Percentiles rank a stretch among this genome's conserved stretches.
These are phyloP conservation scores for Tetrapisispora pingtungensis DNA, from an alignment of 805 yeast species.

Conservation along the genomic window DNA sequence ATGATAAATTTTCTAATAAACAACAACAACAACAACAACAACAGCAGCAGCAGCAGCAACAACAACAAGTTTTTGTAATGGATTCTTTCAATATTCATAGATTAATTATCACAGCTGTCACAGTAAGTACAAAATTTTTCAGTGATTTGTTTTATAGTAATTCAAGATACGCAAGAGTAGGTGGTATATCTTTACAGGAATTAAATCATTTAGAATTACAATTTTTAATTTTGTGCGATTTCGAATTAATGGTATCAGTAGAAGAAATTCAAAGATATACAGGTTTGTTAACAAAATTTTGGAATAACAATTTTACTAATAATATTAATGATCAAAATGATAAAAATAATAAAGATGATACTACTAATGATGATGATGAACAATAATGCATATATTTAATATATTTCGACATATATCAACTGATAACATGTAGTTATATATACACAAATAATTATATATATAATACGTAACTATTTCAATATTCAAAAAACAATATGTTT, in stretches of 20 bases:
- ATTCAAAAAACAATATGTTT: not conserved
- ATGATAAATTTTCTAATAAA: no score
- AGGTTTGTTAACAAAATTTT: constrained; percentile 71
- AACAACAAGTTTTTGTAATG: constrained; percentile 75
- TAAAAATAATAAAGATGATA: not conserved
- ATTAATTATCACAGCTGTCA: constrained; percentile 84
- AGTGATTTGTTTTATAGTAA: constrained; percentile 92
- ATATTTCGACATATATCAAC: not conserved
- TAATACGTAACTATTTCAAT: not conserved
- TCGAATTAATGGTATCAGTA: constrained; percentile 73
- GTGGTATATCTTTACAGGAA: constrained; percentile 89
- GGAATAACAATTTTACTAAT: constrained; percentile 35
- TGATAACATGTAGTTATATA: not conserved
- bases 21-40: no score
- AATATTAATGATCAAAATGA: not conserved
- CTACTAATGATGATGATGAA: not conserved
- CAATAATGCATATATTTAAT: not conserved
- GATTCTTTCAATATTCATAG: constrained; percentile 94
- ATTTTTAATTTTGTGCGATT: constrained; percentile 74
- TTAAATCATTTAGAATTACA: constrained; percentile 87
- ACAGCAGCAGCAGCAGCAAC: no score
- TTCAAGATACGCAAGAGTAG: constrained; percentile 88
- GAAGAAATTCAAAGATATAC: constrained; percentile 90
- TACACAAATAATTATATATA: not conserved
- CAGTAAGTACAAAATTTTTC: constrained; percentile 91